Percentiles rank a stretch among this genome's conserved stretches.
Conservation (phyloP, 2,329 filamentous ascomycete species). For the Apiospora pterosperma region DNA sequence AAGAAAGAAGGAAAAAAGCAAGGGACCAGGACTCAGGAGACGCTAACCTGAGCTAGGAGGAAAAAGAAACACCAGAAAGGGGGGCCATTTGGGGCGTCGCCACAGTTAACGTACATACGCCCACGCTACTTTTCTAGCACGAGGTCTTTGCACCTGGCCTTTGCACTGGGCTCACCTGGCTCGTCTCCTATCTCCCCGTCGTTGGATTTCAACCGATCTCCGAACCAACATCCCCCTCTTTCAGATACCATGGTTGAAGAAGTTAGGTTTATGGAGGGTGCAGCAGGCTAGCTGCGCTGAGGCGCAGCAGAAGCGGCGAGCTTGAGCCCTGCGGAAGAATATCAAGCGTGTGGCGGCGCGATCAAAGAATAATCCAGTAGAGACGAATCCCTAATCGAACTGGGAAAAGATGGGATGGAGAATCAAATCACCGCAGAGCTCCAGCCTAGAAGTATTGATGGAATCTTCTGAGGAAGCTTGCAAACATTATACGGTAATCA, state of each 20-base stretch:
- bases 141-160: neutral
- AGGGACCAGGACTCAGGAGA: neutral
- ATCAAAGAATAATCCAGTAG: neutral
- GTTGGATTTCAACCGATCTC: neutral
- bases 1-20: neutral
- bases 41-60: neutral
- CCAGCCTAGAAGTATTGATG: neutral
- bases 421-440: neutral
- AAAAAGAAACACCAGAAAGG: neutral
- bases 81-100: neutral
- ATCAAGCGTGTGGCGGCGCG: neutral
- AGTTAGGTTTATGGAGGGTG: neutral
- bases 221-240: neutral
- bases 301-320: neutral
- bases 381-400: too few species aligned
- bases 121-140: neutral
- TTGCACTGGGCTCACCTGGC: too few species aligned
- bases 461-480: neutral
- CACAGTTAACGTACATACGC: neutral
- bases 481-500: neutral
- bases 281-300: neutral
- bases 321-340: neutral
- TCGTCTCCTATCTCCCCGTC: neutral
- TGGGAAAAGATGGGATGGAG: neutral
- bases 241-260: neutral